Conservation (phyloP, 257 asterid genomes). For the Knoxia roxburghii region DNA sequence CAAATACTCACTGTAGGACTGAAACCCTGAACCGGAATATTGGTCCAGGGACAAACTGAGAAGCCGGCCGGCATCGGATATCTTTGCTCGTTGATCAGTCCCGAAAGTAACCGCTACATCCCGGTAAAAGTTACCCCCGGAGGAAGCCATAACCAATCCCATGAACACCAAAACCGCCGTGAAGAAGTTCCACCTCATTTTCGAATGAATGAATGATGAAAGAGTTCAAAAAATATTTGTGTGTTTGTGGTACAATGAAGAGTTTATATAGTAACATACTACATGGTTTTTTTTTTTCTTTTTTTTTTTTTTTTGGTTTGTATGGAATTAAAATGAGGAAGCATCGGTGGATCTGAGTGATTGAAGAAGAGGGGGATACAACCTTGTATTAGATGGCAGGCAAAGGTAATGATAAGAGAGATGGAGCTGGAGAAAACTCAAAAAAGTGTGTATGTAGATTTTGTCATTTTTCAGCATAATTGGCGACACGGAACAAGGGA, state of each 20-base stretch:
- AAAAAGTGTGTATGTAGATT: background rate
- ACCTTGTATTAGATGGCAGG: conserved; percentile 8
- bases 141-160: conserved; percentile 1
- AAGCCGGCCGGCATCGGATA: conserved; percentile 9
- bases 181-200: conserved; percentile 1
- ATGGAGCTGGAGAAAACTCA: conserved; percentile 3
- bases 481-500: background rate
- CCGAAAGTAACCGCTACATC: conserved; percentile 8
- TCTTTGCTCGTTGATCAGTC: conserved; percentile 14
- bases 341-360: background rate
- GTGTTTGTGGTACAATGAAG: background rate
- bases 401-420: background rate
- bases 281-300: background rate
- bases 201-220: background rate
- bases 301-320: background rate
- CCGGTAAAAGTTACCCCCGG: conserved; percentile 12
- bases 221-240: background rate
- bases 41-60: conserved; percentile 11
- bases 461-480: conserved; percentile 11
- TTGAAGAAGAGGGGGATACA: background rate
- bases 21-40: conserved; percentile 19
- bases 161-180: background rate
- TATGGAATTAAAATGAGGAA: background rate
- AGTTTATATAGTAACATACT: background rate
- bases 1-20: conserved; percentile 15